phyloP scores from a whole-genome alignment of 148 eudicot species.

The Fagopyrum homotropicum region DNA sequence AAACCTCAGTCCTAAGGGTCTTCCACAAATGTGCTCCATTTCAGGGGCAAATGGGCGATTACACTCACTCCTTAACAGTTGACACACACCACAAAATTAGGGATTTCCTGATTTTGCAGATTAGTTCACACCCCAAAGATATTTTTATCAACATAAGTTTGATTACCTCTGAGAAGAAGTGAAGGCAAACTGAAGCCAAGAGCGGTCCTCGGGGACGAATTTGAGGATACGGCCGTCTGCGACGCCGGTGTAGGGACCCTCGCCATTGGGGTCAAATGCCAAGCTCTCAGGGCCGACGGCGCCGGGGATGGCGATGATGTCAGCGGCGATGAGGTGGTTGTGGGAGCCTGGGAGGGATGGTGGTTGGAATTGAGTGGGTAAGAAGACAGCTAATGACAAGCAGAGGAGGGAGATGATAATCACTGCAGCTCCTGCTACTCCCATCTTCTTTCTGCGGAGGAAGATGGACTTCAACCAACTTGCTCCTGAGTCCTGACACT shows the following conservation, averaged over 20 bases:
- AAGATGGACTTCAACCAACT: too few species aligned
- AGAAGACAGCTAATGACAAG: slow-evolving; percentile 12
- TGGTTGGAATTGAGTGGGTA: slow-evolving; percentile 23
- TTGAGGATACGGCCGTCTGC: slow-evolving; percentile 66
- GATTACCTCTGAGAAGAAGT: slow-evolving; percentile 50
- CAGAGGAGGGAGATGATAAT: slow-evolving; percentile 15
- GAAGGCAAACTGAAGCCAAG: slow-evolving; percentile 62
- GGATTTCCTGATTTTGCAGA: not conserved
- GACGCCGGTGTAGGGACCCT: slow-evolving; percentile 70
- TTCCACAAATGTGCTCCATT: slow-evolving; percentile 53
- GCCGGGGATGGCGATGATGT: slow-evolving; percentile 19
- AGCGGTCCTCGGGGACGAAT: slow-evolving; percentile 24
- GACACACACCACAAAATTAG: not conserved
- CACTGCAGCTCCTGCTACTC: not conserved
- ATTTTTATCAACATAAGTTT: not conserved
- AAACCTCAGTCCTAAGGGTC: slow-evolving; percentile 49
- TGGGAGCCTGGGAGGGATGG: slow-evolving; percentile 20
- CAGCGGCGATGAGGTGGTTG: slow-evolving; percentile 19
- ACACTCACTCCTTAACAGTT: slow-evolving; percentile 38
- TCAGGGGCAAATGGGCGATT: slow-evolving; percentile 64
- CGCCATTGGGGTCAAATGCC: slow-evolving; percentile 58
- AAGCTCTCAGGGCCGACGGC: slow-evolving; percentile 72
- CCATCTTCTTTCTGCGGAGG: not conserved
- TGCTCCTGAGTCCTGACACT: too few species aligned
- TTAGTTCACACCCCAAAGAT: not conserved